Evolutionary conservation across 2,329 filamentous ascomycete species (phyloP).

Genomic region (Orbilia brochopaga): DNA sequence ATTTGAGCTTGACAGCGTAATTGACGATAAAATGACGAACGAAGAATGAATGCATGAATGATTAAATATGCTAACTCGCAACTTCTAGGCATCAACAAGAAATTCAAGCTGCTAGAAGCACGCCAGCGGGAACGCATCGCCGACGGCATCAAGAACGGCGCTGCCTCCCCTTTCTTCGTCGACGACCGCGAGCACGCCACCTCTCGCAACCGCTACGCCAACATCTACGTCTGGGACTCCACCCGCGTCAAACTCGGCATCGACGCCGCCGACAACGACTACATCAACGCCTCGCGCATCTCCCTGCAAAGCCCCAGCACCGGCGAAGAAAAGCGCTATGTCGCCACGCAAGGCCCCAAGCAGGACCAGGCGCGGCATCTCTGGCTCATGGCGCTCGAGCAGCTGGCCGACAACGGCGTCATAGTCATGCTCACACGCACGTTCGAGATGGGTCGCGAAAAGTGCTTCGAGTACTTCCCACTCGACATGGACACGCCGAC

Average conservation of each 20-base stretch:
- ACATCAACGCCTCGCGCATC: conserved; percentile 82
- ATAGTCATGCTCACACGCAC: conserved; percentile 95
- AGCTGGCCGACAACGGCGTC: conserved; percentile 75
- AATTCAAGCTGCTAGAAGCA: conserved; percentile 43
- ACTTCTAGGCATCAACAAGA: conserved; percentile 19
- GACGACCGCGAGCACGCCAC: conserved; percentile 51
- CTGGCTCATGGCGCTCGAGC: conserved; percentile 94
- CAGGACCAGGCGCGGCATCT: conserved; percentile 76
- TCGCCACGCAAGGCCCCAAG: conserved; percentile 92
- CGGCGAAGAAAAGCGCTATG: conserved; percentile 69
- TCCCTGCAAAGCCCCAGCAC: conserved; percentile 63
- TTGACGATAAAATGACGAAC: not conserved
- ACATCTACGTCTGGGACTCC: conserved; percentile 87
- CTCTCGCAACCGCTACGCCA: conserved; percentile 73
- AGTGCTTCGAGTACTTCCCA: conserved; percentile 90
- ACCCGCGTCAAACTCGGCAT: conserved; percentile 84
- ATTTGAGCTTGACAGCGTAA: not conserved
- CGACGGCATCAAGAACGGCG: conserved; percentile 21
- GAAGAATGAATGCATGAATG: not conserved
- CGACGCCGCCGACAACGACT: conserved; percentile 73
- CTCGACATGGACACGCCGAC: conserved; percentile 62
- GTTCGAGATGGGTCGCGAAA: conserved; percentile 75
- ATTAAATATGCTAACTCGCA: not conserved
- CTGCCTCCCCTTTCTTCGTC: conserved; percentile 47
- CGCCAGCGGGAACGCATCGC: conserved; percentile 36